Percentiles rank a stretch among this genome's conserved stretches.
Conservation (phyloP, 2,329 filamentous ascomycete species). For the Aureobasidium sp. region DNA sequence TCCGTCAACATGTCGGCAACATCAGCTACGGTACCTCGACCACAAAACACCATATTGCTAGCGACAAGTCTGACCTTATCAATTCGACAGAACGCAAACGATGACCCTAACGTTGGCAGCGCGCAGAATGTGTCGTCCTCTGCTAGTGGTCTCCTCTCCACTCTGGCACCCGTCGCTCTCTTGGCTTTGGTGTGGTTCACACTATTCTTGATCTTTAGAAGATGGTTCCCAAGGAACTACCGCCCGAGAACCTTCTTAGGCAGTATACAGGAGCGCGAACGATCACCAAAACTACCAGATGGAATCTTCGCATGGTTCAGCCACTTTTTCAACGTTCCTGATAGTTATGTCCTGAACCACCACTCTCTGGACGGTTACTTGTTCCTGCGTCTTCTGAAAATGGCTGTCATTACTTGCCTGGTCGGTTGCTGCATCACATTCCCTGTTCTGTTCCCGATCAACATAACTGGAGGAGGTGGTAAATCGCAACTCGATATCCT, state of each 20-base stretch:
- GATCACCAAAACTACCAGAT: conserved; percentile 29
- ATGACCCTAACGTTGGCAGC: conserved; percentile 19
- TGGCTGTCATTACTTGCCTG: conserved; percentile 68
- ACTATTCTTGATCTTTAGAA: conserved; percentile 34
- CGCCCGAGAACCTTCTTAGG: conserved; percentile 36
- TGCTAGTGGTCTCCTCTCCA: conserved; percentile 25
- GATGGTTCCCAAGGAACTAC: conserved; percentile 36
- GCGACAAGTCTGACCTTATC: not conserved
- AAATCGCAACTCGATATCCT: conserved; percentile 64
- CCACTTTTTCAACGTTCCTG: conserved; percentile 47
- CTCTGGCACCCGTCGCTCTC: conserved; percentile 26
- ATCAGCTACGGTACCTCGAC: conserved; percentile 2
- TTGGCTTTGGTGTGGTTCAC: conserved; percentile 25
- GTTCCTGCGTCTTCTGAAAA: conserved; percentile 79
- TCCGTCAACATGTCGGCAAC: not conserved
- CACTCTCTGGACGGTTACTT: conserved; percentile 89
- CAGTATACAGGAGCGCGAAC: conserved; percentile 32
- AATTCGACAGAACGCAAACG: conserved; percentile 12
- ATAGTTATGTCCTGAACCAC: conserved; percentile 78
- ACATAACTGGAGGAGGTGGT: conserved; percentile 66
- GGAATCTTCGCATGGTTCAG: conserved; percentile 33
- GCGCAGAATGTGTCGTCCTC: conserved; percentile 17
- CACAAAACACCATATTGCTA: not conserved
- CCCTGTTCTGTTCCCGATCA: conserved; percentile 82
- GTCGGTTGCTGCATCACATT: conserved; percentile 81